These are phyloP conservation scores for Claviceps quebecensis DNA, from an alignment of 2,329 filamentous ascomycete species.

Conservation along the genomic window DNA sequence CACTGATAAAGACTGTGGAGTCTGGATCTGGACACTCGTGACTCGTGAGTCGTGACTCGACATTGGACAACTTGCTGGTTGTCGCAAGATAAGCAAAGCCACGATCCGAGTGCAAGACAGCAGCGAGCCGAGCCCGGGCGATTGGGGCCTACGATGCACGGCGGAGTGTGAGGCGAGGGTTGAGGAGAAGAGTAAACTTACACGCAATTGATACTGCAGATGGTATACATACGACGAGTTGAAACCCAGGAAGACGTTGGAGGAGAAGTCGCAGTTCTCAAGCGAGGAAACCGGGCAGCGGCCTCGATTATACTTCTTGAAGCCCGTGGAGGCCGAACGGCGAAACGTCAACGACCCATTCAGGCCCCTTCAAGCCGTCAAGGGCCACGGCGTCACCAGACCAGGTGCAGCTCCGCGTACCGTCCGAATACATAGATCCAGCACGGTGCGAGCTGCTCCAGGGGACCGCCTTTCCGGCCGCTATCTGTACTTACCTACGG, in stretches of 20 bases:
- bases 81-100: constrained; percentile 5
- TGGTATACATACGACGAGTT: neutral
- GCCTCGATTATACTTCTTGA: constrained; percentile 6
- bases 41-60: too few species aligned
- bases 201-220: constrained; percentile 3
- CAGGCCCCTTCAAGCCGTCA: neutral
- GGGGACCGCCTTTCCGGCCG: constrained; percentile 4
- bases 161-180: neutral
- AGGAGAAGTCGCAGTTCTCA: neutral
- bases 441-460: neutral
- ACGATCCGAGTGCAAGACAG: too few species aligned
- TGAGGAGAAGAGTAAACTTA: neutral
- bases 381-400: constrained; percentile 6
- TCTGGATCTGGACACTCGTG: neutral
- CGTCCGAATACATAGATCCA: neutral
- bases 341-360: neutral
- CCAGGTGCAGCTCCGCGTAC: constrained; percentile 6
- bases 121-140: too few species aligned
- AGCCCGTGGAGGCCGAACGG: neutral
- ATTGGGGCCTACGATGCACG: neutral
- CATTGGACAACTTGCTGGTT: neutral
- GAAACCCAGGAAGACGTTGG: neutral
- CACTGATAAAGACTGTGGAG: constrained; percentile 4
- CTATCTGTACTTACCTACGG: too few species aligned
- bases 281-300: constrained; percentile 1